Conservation (phyloP, 2,329 filamentous ascomycete genomes). For the Dryadomyces quercivorus region DNA sequence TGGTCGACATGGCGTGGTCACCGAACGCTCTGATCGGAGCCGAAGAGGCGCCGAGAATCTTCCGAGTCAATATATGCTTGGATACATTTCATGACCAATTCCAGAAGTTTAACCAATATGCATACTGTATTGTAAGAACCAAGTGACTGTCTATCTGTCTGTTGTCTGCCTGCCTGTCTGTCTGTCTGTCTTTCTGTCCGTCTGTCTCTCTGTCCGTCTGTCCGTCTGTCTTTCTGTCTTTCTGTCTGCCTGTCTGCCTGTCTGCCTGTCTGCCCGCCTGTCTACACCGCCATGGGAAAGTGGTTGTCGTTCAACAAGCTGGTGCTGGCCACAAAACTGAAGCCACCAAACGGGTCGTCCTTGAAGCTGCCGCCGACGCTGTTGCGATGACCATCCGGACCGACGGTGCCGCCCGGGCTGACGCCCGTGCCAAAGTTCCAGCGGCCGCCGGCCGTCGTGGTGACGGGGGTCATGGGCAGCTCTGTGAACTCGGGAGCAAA, state of each 20-base stretch:
- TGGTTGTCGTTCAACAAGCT: conserved; percentile 39
- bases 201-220: background rate
- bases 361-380: conserved; percentile 19
- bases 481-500: conserved; percentile 89
- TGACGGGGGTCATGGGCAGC: conserved; percentile 64
- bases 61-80: no score
- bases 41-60: no score
- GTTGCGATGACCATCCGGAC: background rate
- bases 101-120: no score
- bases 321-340: conserved; percentile 49
- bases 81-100: no score
- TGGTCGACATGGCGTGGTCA: background rate
- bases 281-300: conserved; percentile 16
- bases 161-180: background rate
- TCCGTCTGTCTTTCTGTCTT: background rate
- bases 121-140: no score
- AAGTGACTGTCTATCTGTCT: no score
- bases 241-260: background rate
- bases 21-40: background rate
- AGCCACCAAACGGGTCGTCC: conserved; percentile 50
- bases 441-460: conserved; percentile 20
- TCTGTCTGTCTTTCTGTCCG: background rate
- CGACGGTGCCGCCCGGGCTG: background rate
- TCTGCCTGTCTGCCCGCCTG: background rate
- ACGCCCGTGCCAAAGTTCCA: background rate